Base-by-base conservation (phyloP, 2,329 filamentous ascomycete genomes). In the Aspergillus tubingensis region DNA sequence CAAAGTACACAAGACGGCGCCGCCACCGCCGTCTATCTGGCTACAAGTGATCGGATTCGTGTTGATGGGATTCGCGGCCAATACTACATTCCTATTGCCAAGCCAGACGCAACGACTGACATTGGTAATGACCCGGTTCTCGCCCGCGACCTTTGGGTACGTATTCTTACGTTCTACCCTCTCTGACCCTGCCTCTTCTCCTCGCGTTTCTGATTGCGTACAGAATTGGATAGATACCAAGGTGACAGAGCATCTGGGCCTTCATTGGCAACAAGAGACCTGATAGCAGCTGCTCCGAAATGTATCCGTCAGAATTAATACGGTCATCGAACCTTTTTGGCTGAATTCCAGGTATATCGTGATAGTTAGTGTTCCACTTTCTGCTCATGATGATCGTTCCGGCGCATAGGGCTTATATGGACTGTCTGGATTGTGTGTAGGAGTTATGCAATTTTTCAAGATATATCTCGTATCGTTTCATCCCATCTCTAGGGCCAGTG, bases 41-140 rank as follows among this genome's bases (percentile, higher is more conserved):
- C 41, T 23, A 13, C 41, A 23, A 44, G 8, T 13, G 68, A 73
- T 65, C 19, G 6, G 41, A 44, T 44, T 21, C 41, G 19, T 11
- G 19, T 15, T 19, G 19, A 62, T 17, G 55, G 68, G 10, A 36
- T 65, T 15, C 68, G 68, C 32, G 77, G 75, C 1, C 65, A 65
- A 44, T 79, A 77, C 55, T 79, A 77, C 53, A 70, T 76, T 47
- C 76, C 77, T 8, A 69, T 77, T 41, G 76, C 71, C 5, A 69
- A 63, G n/a, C 58, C 62, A 36, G 67, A 66, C 49, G 61, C 66
- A 48, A 66, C 68, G 11, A 74, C 68, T 47, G 44, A 48, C 21
- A 57, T 70, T 50, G 68, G 68, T 13, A 59, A 69, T 51, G 69
- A 79, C 64, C 65, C 65, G 60, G 62, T 44, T 19, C 41, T 44